Evolutionary conservation across 495 filamentous ascomycete species (phyloP), one percentile per base, ranked within the genome.

Genomic region (Hyaloscypha bicolor): DNA sequence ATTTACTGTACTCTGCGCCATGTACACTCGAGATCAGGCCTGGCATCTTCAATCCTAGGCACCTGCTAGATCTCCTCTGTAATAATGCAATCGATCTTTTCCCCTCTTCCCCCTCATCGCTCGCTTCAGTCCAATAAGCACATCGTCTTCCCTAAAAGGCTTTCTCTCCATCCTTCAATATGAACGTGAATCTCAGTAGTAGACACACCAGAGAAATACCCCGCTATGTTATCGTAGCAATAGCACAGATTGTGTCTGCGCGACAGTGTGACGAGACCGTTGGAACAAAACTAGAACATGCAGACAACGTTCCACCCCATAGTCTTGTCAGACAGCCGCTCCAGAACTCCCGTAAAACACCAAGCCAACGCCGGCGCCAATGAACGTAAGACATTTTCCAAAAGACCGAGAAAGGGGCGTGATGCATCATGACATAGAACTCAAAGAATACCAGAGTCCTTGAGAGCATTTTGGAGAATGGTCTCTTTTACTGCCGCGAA

Each of bases 401-500:
- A 65, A 64, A 48, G 33, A 60, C 14, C 33, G 39, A 65, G 25
- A 72, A 69, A 61, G 35, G 55, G 63, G 60, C 63, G 55, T 71
- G 35, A 73, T 69, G 66, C 48, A 64, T 68, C 39, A 58, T 64
- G 57, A 37, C 21, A 62, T 48, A 66, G 30, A 55, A 30, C 60
- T 90, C 81, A 97, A 75, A 98, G 85, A 77, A 99, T 98, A 69
- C 95, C 95, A 5, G 95, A 97, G 77, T 99, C 95, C 81, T 95
- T 97, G 74, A 99, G 82, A 29, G 95, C 95, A 77, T 98, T 99
- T 79, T 98, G 96, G 55, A 99, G 84, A 69, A 99, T 98, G 35
- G 95, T 99, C 79, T 99, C 95, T 78, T 99, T 99, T 48, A 99
- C 95, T 4, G 95, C 95, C 37, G 95, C 95, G 77, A 99, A 99